Percentiles rank a stretch among this genome's conserved stretches.
Conservation (phyloP, 1,284 basidiomycete species). For the Waitea zeae region DNA sequence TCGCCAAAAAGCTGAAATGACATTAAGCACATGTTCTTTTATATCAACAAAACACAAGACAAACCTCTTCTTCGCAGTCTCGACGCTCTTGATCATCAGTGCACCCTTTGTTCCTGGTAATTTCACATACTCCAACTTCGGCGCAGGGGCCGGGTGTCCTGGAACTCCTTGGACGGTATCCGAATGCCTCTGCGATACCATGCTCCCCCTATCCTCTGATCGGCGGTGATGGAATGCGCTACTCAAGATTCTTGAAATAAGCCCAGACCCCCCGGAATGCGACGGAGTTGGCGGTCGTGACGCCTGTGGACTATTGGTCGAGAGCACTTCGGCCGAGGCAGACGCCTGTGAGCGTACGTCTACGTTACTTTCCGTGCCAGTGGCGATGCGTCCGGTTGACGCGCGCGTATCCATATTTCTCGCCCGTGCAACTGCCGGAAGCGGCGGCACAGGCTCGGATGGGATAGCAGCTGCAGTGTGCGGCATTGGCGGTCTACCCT, state of each 20-base stretch:
- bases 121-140: slow-evolving; percentile 79
- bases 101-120: slow-evolving; percentile 80
- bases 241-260: too few relatives aligned
- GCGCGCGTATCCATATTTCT: too few relatives aligned
- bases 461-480: too few relatives aligned
- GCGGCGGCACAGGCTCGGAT: too few relatives aligned
- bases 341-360: too few relatives aligned
- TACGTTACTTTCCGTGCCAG: too few relatives aligned
- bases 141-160: slow-evolving; percentile 39
- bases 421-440: too few relatives aligned
- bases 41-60: slow-evolving; percentile 8
- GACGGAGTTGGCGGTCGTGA: too few relatives aligned
- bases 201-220: too few relatives aligned
- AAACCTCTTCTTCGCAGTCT: slow-evolving; percentile 74
- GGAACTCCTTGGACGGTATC: slow-evolving; percentile 9
- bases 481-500: too few relatives aligned
- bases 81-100: slow-evolving; percentile 65
- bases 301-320: too few relatives aligned
- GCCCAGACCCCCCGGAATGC: slow-evolving; percentile 16
- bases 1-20: slow-evolving; percentile 60
- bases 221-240: slow-evolving; percentile 42
- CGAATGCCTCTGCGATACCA: slow-evolving; percentile 17
- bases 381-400: too few relatives aligned
- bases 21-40: slow-evolving; percentile 3
- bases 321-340: neutral